Conservation (phyloP, 495 filamentous ascomycete species). For the Coniosporium apollinis region DNA sequence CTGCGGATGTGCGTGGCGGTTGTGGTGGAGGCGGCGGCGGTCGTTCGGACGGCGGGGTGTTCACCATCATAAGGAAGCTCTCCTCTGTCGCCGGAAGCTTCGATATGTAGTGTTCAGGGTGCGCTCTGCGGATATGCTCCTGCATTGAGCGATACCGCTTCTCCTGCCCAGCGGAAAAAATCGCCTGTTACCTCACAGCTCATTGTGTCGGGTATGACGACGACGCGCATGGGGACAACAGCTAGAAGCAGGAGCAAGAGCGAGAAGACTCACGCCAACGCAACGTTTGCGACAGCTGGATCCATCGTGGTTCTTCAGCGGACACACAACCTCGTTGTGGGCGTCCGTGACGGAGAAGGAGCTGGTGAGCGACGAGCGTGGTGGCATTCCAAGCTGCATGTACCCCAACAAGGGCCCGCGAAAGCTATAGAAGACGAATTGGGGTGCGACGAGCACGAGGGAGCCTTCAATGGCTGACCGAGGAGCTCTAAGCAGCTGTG, state of each 20-base stretch:
- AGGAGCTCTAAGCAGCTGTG: no score
- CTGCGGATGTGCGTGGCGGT: conserved; percentile 7
- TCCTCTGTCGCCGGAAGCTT: conserved; percentile 98
- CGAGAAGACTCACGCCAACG: conserved; percentile 58
- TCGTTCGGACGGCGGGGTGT: conserved; percentile 67
- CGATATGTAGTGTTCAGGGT: conserved; percentile 93
- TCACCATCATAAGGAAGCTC: conserved; percentile 93
- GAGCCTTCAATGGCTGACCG: no score
- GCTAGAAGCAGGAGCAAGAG: conserved; percentile 3
- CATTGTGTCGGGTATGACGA: no score
- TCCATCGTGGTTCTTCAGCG: conserved; percentile 87
- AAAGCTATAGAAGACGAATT: no score
- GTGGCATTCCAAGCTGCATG: no score
- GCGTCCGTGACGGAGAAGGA: conserved; percentile 85
- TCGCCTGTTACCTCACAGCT: no score
- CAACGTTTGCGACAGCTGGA: conserved; percentile 97
- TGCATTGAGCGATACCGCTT: conserved; percentile 98
- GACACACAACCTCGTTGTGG: conserved; percentile 93
- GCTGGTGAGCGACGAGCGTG: conserved; percentile 67
- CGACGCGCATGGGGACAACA: no score
- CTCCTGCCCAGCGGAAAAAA: conserved; percentile 39
- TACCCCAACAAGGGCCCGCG: no score
- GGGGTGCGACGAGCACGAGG: no score
- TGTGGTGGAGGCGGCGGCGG: conserved; percentile 32
- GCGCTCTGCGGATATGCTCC: conserved; percentile 94